Evolutionary conservation across 768 basidiomycete species (phyloP).

Genomic region (Strobilomyces dryophilus): DNA sequence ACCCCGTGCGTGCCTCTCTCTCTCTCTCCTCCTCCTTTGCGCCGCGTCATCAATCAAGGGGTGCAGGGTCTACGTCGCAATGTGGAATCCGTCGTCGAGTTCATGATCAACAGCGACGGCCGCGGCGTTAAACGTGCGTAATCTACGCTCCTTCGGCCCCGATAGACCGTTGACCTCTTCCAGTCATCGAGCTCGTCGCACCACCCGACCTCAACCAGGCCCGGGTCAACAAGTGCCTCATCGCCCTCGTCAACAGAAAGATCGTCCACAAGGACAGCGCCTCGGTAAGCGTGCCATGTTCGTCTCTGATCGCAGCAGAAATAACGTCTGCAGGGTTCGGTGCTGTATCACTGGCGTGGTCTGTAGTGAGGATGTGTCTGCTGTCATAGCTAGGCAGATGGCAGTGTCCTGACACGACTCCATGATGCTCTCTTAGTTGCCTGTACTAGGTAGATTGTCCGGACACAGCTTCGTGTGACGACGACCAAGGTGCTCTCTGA

Average conservation of each 20-base stretch:
- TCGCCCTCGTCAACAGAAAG: slow-evolving; percentile 85
- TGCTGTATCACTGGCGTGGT: slow-evolving; percentile 71
- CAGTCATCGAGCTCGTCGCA: slow-evolving; percentile 74
- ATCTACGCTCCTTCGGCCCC: slow-evolving; percentile 31
- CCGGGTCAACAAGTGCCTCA: slow-evolving; percentile 89
- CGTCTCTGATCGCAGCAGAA: neutral
- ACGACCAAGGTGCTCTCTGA: no score
- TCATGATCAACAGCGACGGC: slow-evolving; percentile 59
- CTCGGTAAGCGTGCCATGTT: slow-evolving; percentile 38
- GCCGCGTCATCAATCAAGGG: neutral
- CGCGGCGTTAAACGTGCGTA: slow-evolving; percentile 51
- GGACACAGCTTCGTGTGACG: no score
- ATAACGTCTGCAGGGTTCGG: slow-evolving; percentile 45
- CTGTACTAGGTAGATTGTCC: no score
- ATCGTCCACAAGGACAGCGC: slow-evolving; percentile 72
- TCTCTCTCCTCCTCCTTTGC: neutral
- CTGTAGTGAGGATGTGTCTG: slow-evolving; percentile 23
- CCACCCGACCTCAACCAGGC: slow-evolving; percentile 86
- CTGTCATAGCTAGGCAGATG: no score
- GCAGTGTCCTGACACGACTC: no score
- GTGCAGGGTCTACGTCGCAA: slow-evolving; percentile 64
- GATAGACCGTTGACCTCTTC: neutral
- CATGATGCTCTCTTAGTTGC: no score
- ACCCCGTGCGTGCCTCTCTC: slow-evolving; percentile 69
- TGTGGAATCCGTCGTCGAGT: slow-evolving; percentile 78